Conservation (phyloP, 1,284 basidiomycete species). For the Trichosporon asahii region DNA sequence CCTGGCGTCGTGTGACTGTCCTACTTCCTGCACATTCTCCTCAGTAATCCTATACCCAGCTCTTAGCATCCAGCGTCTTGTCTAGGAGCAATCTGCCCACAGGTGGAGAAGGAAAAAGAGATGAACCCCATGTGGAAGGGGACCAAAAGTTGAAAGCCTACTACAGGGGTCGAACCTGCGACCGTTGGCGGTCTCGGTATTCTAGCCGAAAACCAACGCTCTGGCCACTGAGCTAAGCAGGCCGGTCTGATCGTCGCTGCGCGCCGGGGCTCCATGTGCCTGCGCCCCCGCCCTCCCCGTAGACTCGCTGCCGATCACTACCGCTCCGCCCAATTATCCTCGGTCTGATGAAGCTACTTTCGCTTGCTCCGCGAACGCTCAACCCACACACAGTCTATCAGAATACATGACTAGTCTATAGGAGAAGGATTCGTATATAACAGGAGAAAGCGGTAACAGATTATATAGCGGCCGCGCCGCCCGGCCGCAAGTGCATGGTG, state of each 20-base stretch:
- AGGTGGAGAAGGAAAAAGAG: not conserved
- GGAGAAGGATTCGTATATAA: not conserved
- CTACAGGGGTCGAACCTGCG: constrained; percentile 3
- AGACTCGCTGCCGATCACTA: no score
- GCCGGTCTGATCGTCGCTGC: not conserved
- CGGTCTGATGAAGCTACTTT: not conserved
- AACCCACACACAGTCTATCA: not conserved
- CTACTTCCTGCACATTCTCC: no score
- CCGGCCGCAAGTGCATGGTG: not conserved
- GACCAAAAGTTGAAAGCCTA: not conserved
- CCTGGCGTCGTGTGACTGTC: no score
- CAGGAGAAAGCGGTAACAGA: not conserved
- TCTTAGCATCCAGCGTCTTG: no score
- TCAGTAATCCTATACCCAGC: no score
- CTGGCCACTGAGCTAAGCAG: constrained; percentile 4
- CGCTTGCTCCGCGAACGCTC: not conserved
- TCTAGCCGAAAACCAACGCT: not conserved
- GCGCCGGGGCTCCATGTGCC: not conserved
- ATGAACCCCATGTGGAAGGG: no score
- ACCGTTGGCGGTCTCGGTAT: not conserved
- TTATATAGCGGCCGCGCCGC: not conserved
- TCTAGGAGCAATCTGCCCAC: no score
- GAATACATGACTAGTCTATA: not conserved
- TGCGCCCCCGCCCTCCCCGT: not conserved
- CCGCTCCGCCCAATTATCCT: no score